Percentiles rank a stretch among this genome's conserved stretches.
Conservation (phyloP, 2,329 filamentous ascomycete genomes). For the Fusarium citri region DNA sequence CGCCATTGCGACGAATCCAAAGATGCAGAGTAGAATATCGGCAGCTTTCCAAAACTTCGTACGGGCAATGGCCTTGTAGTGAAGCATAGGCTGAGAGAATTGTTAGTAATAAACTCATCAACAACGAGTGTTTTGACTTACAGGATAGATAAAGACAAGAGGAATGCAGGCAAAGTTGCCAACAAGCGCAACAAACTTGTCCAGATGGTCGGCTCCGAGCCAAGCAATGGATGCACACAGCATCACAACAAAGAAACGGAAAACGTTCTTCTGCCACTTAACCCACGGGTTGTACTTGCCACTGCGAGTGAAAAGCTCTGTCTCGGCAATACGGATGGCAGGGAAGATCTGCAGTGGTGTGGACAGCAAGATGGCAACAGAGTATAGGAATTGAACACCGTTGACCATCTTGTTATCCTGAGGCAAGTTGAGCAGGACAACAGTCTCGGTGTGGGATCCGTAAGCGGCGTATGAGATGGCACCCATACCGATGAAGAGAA, state of each 20-base stretch:
- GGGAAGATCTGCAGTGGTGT: conserved; percentile 98
- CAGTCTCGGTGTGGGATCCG: conserved; percentile 93
- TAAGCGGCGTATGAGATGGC: conserved; percentile 96
- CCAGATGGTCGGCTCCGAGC: conserved; percentile 90
- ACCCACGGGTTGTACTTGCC: conserved; percentile 98
- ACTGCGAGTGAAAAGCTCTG: conserved; percentile 90
- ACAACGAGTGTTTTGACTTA: conserved; percentile 62
- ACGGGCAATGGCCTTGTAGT: conserved; percentile 83
- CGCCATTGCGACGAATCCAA: conserved; percentile 87
- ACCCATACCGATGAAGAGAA: conserved; percentile 90
- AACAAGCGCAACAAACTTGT: conserved; percentile 97
- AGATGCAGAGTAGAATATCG: conserved; percentile 81
- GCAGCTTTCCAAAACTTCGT: conserved; percentile 73
- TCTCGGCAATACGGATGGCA: conserved; percentile 95
- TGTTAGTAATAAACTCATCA: conserved; percentile 47
- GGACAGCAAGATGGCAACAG: conserved; percentile 94
- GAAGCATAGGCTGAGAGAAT: conserved; percentile 81
- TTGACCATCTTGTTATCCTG: conserved; percentile 97
- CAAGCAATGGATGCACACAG: conserved; percentile 89
- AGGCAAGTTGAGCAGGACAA: conserved; percentile 94
- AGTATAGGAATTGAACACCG: conserved; percentile 95
- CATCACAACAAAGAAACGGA: conserved; percentile 92
- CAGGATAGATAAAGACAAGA: conserved; percentile 96
- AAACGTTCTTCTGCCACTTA: conserved; percentile 99
- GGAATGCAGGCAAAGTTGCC: conserved; percentile 98